Evolutionary conservation across 306 rosid species (phyloP), one percentile per base, ranked within the genome.

Genomic region (Neltuma alba): DNA sequence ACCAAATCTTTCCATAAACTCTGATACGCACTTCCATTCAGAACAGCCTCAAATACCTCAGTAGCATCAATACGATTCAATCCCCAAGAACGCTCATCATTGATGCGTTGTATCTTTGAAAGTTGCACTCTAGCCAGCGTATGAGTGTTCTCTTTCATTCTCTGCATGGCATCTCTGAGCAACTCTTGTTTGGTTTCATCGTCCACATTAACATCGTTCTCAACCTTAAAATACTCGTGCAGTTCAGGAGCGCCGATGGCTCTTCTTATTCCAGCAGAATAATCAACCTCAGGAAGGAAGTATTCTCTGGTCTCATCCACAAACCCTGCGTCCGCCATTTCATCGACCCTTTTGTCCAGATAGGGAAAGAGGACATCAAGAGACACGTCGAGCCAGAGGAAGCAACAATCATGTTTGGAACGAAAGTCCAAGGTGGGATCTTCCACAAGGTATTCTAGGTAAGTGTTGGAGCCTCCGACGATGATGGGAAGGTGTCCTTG

Each of bases 381-480:
- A 41, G 79, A 33, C 2, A 82, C 86, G 4, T 82, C 63, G 0
- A 72, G 21, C 86, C 86, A 83, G 9, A 83, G 44, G 64, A 83
- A 83, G 18, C 44, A 44, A 44, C 50, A 44, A 13, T 44, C 50
- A 44, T 44, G 14, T 44, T 78, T 78, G 20, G 76, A 77, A 9
- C 45, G 33, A 72, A 83, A 83, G 2, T 6, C 37, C 34, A n/a
- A 37, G 7, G 20, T 40, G 9, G 78, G 78, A 5, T 72, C 42
- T 38, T 82, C 79, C 0, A 83, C 38, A 0, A 78, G 14, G 47
- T 5, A 68, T 62, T 76, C 12, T 0, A 81, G 72, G 76, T 74
- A 85, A 1, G 31, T 45, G 44, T 85, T 85, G 1, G 88, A 85
- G 25, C 88, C 88, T 11, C 88, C 88, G 0, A 85, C 88, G 23